phyloP scores from a whole-genome alignment of 2,329 filamentous ascomycete genomes.

The Elsinoe perseae region DNA sequence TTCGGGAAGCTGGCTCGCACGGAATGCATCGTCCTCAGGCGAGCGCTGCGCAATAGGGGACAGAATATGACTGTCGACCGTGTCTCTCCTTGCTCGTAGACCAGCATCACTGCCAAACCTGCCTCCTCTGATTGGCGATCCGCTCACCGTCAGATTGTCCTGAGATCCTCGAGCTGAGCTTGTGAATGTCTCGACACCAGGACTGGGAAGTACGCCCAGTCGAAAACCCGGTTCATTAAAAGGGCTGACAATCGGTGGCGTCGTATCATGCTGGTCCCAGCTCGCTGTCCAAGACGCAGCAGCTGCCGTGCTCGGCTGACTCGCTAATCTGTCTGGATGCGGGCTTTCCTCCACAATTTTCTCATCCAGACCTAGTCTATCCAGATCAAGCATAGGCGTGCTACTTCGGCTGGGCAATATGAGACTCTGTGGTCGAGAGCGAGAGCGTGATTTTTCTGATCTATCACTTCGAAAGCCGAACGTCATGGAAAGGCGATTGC shows the following conservation, averaged over 20 bases:
- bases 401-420: slow-evolving; percentile 9
- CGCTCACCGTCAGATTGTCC: slow-evolving; percentile 8
- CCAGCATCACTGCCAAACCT: background rate
- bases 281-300: slow-evolving; percentile 14
- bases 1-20: background rate
- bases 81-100: background rate
- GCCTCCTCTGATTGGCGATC: background rate
- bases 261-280: slow-evolving; percentile 10
- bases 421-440: slow-evolving; percentile 8
- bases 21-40: background rate
- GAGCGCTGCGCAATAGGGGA: slow-evolving; percentile 1
- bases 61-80: slow-evolving; percentile 1
- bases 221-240: slow-evolving; percentile 11
- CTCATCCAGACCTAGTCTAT: slow-evolving; percentile 1
- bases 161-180: slow-evolving; percentile 7
- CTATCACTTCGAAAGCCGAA: slow-evolving; percentile 3
- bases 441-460: slow-evolving; percentile 1
- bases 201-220: slow-evolving; percentile 19
- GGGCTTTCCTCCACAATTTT: slow-evolving; percentile 11
- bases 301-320: background rate
- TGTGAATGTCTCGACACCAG: slow-evolving; percentile 13
- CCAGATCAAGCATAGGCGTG: slow-evolving; percentile 6
- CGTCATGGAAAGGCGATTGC: background rate
- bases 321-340: background rate
- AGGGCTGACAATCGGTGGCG: background rate